Evolutionary conservation across 2,329 filamentous ascomycete genomes (phyloP), one percentile per base, ranked within the genome.

Genomic region (Seiridium unicorne): DNA sequence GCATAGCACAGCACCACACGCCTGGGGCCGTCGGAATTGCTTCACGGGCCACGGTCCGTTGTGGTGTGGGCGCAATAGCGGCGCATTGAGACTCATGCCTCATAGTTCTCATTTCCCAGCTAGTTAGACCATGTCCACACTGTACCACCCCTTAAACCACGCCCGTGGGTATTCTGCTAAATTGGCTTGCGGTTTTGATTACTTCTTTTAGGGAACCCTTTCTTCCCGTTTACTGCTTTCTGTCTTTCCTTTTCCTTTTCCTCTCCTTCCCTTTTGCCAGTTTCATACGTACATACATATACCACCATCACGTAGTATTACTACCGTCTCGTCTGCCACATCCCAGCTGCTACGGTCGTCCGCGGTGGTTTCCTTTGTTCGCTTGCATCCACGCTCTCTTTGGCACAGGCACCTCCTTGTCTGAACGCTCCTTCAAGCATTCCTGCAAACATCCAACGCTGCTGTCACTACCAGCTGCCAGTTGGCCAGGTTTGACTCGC

Each of bases 61-160:
- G 65, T 66, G 63, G 65, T 68, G 69, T 70, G 67, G 68, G 68
- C 68, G 68, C 67, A 69, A 68, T 69, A 66, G 66, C 49, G 51
- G 51, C 66, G 68, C 69, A 70, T 69, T 69, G 66, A 68, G 65
- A 64, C 66, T 69, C 64, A 66, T 68, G 66, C 68, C 66, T 67
- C 64, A 66, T 64, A 66, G 67, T 64, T 61, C 61, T 67, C 67
- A 70, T 70, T 72, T 72, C 68, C 70, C 67, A 58, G 51, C 68
- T 66, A 65, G 32, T 26, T 49, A 49, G 67, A 68, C 69, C 69
- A 69, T 68, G 65, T 63, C 63, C 64, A 68, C 66, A 54, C 34
- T 53, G 49, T 44, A 55, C 18, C 55, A 57, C 59, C 60, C 66
- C 67, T 66, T 70, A 69, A 68, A 60, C 64, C 18, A 26, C 66